Evolutionary conservation across 495 filamentous ascomycete genomes (phyloP).

Genomic region (Hypoxylon subgilvum): DNA sequence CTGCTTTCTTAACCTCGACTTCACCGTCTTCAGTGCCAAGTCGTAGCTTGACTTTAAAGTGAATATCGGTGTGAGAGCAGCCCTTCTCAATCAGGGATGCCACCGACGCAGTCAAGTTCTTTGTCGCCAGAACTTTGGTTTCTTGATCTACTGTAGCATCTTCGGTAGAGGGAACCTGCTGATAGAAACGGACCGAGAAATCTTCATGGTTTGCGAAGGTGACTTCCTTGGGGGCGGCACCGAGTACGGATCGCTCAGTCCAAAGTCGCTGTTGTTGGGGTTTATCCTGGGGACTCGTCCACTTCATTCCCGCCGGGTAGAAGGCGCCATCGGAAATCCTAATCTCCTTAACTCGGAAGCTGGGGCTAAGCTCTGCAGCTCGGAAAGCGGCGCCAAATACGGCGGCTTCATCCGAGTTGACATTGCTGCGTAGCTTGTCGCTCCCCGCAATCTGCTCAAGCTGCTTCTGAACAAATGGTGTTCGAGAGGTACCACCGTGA

Average conservation of each 20-base stretch:
- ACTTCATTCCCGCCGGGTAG: slow-evolving; percentile 77
- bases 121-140: slow-evolving; percentile 63
- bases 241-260: slow-evolving; percentile 74
- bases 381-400: slow-evolving; percentile 97
- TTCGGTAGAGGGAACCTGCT: slow-evolving; percentile 61
- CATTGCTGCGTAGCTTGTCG: slow-evolving; percentile 86
- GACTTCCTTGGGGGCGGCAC: slow-evolving; percentile 79
- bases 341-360: slow-evolving; percentile 97
- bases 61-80: slow-evolving; percentile 77
- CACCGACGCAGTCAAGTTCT: slow-evolving; percentile 84
- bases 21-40: slow-evolving; percentile 78
- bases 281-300: slow-evolving; percentile 70
- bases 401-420: slow-evolving; percentile 96
- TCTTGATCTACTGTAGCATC: slow-evolving; percentile 55
- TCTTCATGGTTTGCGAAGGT: slow-evolving; percentile 84
- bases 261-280: slow-evolving; percentile 71
- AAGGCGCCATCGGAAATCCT: slow-evolving; percentile 72
- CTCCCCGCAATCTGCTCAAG: slow-evolving; percentile 77
- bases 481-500: slow-evolving; percentile 87
- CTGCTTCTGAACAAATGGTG: slow-evolving; percentile 90
- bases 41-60: slow-evolving; percentile 76
- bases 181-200: slow-evolving; percentile 80
- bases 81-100: slow-evolving; percentile 73
- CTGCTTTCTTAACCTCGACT: slow-evolving; percentile 75
- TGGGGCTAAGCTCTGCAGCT: slow-evolving; percentile 86